Evolutionary conservation across 768 basidiomycete genomes (phyloP).

Genomic region (Strobilomyces echinocephalus): DNA sequence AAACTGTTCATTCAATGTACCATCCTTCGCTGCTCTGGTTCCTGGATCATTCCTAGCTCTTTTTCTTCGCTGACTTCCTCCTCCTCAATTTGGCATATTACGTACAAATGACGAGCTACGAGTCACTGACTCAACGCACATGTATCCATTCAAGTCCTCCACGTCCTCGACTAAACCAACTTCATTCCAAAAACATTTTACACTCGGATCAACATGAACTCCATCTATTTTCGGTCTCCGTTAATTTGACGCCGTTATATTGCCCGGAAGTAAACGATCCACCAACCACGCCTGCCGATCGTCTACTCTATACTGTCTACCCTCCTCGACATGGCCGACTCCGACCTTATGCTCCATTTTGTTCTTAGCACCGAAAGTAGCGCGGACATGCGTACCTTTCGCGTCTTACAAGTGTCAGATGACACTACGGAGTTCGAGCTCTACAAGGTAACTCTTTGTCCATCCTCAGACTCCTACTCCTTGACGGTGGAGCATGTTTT

Average conservation of each 20-base stretch:
- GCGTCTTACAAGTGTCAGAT: conserved; percentile 33
- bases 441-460: conserved; percentile 36
- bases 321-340: conserved; percentile 26
- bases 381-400: conserved; percentile 43
- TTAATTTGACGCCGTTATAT: conserved; percentile 8
- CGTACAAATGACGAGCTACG: conserved; percentile 23
- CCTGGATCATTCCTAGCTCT: conserved; percentile 6
- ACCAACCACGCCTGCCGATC: background rate
- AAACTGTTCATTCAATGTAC: background rate
- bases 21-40: background rate
- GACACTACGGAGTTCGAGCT: conserved; percentile 32
- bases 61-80: conserved; percentile 19
- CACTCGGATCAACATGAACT: conserved; percentile 20
- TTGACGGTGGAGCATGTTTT: background rate
- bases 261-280: background rate
- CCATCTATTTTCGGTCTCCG: conserved; percentile 13
- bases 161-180: conserved; percentile 11
- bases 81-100: conserved; percentile 26
- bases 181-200: conserved; percentile 17
- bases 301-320: background rate
- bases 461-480: background rate
- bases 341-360: conserved; percentile 39
- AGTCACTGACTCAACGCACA: background rate
- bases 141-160: conserved; percentile 10
- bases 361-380: conserved; percentile 27